Conservation (phyloP, 441 rosid genomes). For the Syzygium syzygioides region DNA sequence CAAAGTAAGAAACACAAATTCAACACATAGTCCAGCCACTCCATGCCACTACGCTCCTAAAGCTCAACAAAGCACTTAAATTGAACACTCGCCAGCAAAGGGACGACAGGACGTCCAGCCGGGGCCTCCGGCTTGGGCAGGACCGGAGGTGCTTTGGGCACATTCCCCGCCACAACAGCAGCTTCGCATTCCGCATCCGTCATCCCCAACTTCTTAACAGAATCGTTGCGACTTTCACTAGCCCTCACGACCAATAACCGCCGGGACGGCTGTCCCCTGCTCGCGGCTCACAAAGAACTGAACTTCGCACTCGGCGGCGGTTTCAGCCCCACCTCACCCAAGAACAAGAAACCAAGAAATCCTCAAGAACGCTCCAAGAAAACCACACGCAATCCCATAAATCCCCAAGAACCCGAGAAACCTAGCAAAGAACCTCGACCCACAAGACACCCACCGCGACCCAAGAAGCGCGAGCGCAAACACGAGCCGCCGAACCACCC, state of each 20-base stretch:
- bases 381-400: not conserved
- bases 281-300: not conserved
- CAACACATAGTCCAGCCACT: not conserved
- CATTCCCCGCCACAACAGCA: slow-evolving; percentile 73
- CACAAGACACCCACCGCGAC: too few species aligned
- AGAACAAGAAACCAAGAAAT: too few species aligned
- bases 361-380: too few species aligned
- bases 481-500: too few species aligned
- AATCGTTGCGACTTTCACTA: slow-evolving; percentile 34
- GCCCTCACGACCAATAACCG: slow-evolving; percentile 30
- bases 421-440: too few species aligned
- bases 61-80: not conserved
- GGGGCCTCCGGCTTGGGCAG: slow-evolving; percentile 79
- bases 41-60: not conserved
- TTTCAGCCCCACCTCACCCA: not conserved
- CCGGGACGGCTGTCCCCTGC: not conserved
- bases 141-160: slow-evolving; percentile 79
- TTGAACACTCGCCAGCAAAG: slow-evolving; percentile 53
- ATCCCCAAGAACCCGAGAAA: too few species aligned
- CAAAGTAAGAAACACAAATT: not conserved
- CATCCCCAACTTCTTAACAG: slow-evolving; percentile 50
- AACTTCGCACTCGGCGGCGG: not conserved
- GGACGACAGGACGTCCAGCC: slow-evolving; percentile 67
- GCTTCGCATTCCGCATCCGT: slow-evolving; percentile 87
- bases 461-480: too few species aligned